Conservation (phyloP, 345 rosid genomes). For the Barbarea vulgaris region DNA sequence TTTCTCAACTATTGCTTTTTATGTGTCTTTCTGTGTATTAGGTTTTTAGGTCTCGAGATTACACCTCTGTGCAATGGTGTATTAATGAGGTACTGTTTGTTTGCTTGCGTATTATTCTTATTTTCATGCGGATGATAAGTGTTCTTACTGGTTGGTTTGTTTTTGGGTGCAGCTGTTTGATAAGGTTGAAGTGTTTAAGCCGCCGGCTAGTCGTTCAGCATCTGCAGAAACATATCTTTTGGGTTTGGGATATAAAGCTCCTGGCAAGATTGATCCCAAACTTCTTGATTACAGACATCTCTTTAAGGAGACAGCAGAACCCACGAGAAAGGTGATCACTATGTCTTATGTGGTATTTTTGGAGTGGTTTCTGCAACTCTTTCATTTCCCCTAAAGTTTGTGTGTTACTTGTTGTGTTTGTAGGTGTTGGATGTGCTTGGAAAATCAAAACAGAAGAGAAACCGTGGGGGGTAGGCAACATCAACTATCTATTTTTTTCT, state of each 20-base stretch:
- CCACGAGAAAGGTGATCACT: conserved; percentile 57
- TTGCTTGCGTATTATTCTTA: not conserved
- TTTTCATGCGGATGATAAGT: not conserved
- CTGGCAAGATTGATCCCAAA: conserved; percentile 87
- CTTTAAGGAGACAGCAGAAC: conserved; percentile 74
- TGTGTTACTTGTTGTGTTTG: conserved; percentile 21
- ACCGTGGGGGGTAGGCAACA: conserved; percentile 75
- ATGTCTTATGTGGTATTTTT: not conserved
- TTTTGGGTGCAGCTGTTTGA: conserved; percentile 67
- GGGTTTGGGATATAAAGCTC: conserved; percentile 86
- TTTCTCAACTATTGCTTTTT: not conserved
- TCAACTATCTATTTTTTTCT: not conserved
- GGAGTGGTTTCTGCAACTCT: not conserved
- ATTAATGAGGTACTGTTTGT: conserved; percentile 65
- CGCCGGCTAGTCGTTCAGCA: conserved; percentile 86
- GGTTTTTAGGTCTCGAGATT: conserved; percentile 97
- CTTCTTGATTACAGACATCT: conserved; percentile 81
- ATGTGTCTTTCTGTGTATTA: conserved; percentile 28
- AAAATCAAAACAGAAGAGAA: conserved; percentile 72
- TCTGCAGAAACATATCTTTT: conserved; percentile 92
- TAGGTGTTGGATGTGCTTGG: conserved; percentile 86
- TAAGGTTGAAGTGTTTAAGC: conserved; percentile 92
- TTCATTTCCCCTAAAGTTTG: not conserved
- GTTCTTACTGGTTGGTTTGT: not conserved
- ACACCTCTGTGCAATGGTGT: conserved; percentile 76